Evolutionary conservation across 345 rosid genomes (phyloP), one percentile per base, ranked within the genome.

Genomic region (Hypericum perforatum): DNA sequence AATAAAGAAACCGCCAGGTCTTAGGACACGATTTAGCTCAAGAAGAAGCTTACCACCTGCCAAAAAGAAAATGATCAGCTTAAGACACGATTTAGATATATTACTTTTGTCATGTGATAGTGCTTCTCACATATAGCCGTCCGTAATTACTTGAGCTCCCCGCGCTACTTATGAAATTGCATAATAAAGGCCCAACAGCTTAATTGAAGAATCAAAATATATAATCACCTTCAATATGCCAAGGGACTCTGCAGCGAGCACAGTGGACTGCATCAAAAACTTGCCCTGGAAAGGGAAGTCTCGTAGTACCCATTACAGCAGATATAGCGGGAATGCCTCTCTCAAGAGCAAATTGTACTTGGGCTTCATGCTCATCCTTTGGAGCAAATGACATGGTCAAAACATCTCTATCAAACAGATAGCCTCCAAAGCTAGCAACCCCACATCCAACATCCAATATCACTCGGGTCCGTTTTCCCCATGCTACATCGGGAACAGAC

Each of bases 301-400:
- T 82, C 54, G 65, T 63, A 45, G 97, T 89, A 53, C 99, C 98
- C 99, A 92, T 92, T 56, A 89, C 99, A 50, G 99, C 95, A 62
- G 97, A 89, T 70, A 92, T 68, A 50, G 85, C 95, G 11, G 98
- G 97, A 58, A 92, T 92, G 57, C 98, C 98, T 67, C 98, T 85
- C 74, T 92, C 98, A 49, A 92, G 94, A 48, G 97, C 98, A 55
- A 89, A 89, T 49, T 92, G 98, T 52, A 85, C 90, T 70, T 92
- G 98, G 47, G 95, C 98, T 80, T 88, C 98, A 67, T 92, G 98
- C 61, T 92, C 98, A 71, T 92, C 98, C 79, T 92, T 92, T 40
- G 98, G 98, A 43, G 98, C 96, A 42, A 92, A 76, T 60, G 98
- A 92, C 96, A 92, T 88, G 11, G 94, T 63, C 13, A 88, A 73